These are phyloP conservation scores for Tarenaya hassleriana DNA, from an alignment of 345 rosid species.

Conservation along the genomic window DNA sequence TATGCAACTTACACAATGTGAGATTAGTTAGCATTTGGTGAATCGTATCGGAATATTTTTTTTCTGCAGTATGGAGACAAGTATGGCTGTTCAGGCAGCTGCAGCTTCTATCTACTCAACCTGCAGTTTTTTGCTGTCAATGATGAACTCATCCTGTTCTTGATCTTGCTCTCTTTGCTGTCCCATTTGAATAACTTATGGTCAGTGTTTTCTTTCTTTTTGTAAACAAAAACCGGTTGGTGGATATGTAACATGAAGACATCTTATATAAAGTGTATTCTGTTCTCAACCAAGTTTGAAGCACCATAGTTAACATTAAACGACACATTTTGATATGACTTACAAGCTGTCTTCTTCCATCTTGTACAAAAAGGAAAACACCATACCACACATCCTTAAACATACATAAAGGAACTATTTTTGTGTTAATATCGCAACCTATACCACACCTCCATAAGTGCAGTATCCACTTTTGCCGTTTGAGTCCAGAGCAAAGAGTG, in stretches of 20 bases:
- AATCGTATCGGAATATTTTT: too few relatives aligned
- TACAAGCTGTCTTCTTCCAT: too few relatives aligned
- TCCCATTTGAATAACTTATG: background rate
- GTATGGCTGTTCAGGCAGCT: constrained; percentile 78
- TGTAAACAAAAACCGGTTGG: constrained; percentile 27
- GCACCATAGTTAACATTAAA: too few relatives aligned
- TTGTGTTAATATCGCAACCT: background rate
- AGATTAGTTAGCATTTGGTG: too few relatives aligned
- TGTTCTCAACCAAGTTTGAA: too few relatives aligned
- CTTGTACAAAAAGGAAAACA: too few relatives aligned
- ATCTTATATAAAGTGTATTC: background rate
- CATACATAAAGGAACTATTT: constrained; percentile 4
- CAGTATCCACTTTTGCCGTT: background rate
- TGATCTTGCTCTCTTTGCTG: constrained; percentile 27
- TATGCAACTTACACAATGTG: too few relatives aligned
- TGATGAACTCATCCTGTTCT: constrained; percentile 61
- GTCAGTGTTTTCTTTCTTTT: constrained; percentile 4
- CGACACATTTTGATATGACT: too few relatives aligned
- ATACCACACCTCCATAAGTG: constrained; percentile 10
- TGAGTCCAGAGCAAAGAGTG: too few relatives aligned
- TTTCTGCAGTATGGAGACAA: constrained; percentile 42
- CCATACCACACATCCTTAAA: too few relatives aligned
- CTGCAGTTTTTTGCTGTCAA: constrained; percentile 59
- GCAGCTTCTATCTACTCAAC: constrained; percentile 98
- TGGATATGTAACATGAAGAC: constrained; percentile 21